These are phyloP conservation scores for Suillus ampliporus DNA, from an alignment of 768 basidiomycete species.

Conservation along the genomic window DNA sequence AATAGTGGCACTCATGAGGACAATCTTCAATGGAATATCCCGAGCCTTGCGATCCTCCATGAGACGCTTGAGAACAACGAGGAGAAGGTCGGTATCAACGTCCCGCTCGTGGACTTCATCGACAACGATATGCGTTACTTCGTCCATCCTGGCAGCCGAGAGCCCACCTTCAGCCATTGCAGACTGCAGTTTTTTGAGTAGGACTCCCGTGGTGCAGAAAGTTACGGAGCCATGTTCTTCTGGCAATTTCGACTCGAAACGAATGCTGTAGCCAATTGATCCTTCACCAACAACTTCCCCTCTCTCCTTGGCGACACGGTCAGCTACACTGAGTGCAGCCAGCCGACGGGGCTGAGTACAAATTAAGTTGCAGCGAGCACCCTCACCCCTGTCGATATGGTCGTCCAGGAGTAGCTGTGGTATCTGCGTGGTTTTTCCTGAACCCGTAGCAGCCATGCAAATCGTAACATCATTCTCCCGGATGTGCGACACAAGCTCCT, in stretches of 20 bases:
- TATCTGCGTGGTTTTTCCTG: slow-evolving; percentile 94
- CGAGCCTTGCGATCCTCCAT: slow-evolving; percentile 73
- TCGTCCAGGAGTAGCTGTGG: slow-evolving; percentile 92
- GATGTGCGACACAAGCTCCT: slow-evolving; percentile 72
- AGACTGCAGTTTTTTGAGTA: slow-evolving; percentile 85
- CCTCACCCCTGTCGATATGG: slow-evolving; percentile 77
- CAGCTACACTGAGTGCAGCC: slow-evolving; percentile 90
- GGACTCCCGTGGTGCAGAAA: slow-evolving; percentile 92
- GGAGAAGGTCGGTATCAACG: slow-evolving; percentile 87
- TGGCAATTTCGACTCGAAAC: slow-evolving; percentile 85
- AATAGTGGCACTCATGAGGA: slow-evolving; percentile 97
- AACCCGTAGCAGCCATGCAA: slow-evolving; percentile 89
- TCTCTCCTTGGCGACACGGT: slow-evolving; percentile 89
- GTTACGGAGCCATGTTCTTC: slow-evolving; percentile 84
- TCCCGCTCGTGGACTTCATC: slow-evolving; percentile 98
- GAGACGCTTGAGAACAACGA: slow-evolving; percentile 88
- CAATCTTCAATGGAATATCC: slow-evolving; percentile 77
- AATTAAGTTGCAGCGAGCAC: slow-evolving; percentile 85
- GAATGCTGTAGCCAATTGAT: slow-evolving; percentile 89
- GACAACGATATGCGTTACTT: slow-evolving; percentile 88
- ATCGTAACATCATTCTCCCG: slow-evolving; percentile 83
- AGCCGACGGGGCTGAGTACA: slow-evolving; percentile 94
- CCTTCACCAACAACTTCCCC: slow-evolving; percentile 68
- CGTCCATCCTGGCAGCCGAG: slow-evolving; percentile 57
- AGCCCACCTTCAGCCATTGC: slow-evolving; percentile 55